These are phyloP conservation scores for Pseudopithomyces chartarum DNA, from an alignment of 2,329 filamentous ascomycete species.

Conservation along the genomic window DNA sequence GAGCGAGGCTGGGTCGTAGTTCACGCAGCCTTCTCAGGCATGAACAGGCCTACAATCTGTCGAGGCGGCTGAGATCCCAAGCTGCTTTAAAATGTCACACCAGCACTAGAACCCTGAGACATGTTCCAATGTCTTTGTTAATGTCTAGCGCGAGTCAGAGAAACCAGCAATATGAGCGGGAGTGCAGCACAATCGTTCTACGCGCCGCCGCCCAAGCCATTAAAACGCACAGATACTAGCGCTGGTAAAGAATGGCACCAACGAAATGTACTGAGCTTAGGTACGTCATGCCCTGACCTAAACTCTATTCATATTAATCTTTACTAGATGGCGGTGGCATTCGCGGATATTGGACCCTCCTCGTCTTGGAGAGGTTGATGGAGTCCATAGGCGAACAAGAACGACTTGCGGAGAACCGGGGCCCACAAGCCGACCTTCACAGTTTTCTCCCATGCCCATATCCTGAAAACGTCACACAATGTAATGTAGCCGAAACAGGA, in stretches of 20 bases:
- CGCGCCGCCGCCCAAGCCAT: not conserved
- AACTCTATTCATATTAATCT: not conserved
- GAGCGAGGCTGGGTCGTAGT: not conserved
- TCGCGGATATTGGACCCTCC: constrained; percentile 12
- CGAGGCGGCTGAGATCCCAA: not conserved
- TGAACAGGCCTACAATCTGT: not conserved
- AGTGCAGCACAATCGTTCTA: not conserved
- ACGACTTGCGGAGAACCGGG: not conserved
- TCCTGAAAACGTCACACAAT: constrained; percentile 1
- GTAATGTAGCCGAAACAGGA: not conserved
- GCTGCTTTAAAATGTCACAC: not conserved
- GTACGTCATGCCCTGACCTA: not conserved
- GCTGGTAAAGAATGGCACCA: not conserved
- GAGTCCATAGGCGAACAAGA: constrained; percentile 3
- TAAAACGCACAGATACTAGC: not conserved
- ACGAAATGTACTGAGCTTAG: constrained; percentile 10
- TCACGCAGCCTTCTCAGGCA: not conserved
- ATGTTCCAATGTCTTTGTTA: not conserved
- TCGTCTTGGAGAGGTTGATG: constrained; percentile 9
- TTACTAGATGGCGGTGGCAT: constrained; percentile 9
- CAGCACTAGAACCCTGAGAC: not conserved
- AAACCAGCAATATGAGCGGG: not conserved
- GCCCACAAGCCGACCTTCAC: not conserved
- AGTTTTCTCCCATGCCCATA: constrained; percentile 7
- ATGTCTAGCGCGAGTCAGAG: not conserved